Evolutionary conservation across 164 flowering plant species (phyloP), one percentile per base, ranked within the genome.

Genomic region (Tinospora cordifolia): DNA sequence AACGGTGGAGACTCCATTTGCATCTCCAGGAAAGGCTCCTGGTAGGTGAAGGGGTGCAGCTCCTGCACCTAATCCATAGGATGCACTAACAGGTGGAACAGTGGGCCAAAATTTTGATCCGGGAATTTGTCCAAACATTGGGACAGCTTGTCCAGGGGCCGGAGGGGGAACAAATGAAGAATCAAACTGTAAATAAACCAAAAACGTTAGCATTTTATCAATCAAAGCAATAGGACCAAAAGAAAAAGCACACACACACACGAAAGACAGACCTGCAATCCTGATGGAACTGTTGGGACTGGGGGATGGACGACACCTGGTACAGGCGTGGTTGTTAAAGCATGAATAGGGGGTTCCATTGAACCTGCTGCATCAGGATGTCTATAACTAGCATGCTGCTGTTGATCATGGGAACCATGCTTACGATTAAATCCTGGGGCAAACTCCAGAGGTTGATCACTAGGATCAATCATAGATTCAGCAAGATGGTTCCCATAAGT

Each of bases 371-470:
- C 63, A 72, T 82, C 82, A 76, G 78, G 81, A 83, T 78, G 83
- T 57, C 71, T 13, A 66, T 82, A 88, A 74, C 72, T 76, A 25
- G 88, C 59, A 60, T 83, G 86, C 70, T 72, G 67, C 58, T 75
- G 81, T 12, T 76, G 78, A 68, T 80, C 86, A 66, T 78, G 79
- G 38, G 77, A 75, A 68, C 80, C 87, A 68, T 79, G 79, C 57
- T 75, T 80, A 74, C 60, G 85, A 78, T 60, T 83, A 71, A 78
- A 87, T 46, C 85, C 72, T 44, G 87, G 84, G 5, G 83, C 83
- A 81, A 88, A 93, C 65, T 84, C 87, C 76, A 91, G 77, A 30
- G 93, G 93, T 67, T 75, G 92, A 76, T 88, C 85, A 63, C 83
- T 76, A 54, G 75, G 82, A 82, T 80, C 84, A 25, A 65, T 62